Evolutionary conservation across 768 basidiomycete genomes (phyloP).

Genomic region (Lentinula lateritia): DNA sequence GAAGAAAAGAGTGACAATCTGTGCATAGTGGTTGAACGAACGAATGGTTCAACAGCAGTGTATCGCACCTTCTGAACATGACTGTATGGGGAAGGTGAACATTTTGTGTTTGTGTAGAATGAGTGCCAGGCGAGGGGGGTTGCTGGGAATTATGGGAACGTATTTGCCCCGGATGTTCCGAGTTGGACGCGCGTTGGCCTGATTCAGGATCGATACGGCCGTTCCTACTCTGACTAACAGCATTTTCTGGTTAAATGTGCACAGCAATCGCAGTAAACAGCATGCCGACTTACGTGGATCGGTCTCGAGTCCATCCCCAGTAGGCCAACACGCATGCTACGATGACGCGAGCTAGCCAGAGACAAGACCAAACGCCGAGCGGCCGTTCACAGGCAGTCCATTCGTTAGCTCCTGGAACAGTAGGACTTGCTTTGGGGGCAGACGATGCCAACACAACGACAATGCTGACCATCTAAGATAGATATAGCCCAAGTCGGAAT

Average conservation of each 20-base stretch:
- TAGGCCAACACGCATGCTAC: constrained; percentile 44
- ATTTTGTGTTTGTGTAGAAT: background rate
- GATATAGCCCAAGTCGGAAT: constrained; percentile 2
- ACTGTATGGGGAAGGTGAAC: constrained; percentile 15
- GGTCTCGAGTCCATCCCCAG: constrained; percentile 50
- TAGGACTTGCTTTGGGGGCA: constrained; percentile 41
- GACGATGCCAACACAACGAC: constrained; percentile 45
- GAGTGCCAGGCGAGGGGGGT: background rate
- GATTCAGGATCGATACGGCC: background rate
- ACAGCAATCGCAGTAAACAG: background rate
- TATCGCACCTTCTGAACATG: constrained; percentile 21
- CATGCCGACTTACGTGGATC: constrained; percentile 18
- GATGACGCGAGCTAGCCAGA: constrained; percentile 55
- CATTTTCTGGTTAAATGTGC: background rate
- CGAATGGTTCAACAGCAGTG: background rate
- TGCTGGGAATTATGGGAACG: background rate
- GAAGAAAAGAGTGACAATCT: constrained; percentile 65
- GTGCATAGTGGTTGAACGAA: background rate
- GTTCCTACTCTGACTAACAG: background rate
- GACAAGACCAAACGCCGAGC: constrained; percentile 58
- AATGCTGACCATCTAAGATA: constrained; percentile 42
- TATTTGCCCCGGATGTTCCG: background rate
- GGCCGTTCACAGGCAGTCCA: constrained; percentile 62
- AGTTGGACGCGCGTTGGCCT: background rate
- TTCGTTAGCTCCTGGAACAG: constrained; percentile 35